A percentile compares a stretch with the other conserved stretches of the same genome.
These are phyloP conservation scores for Trichoderma endophyticum DNA, from an alignment of 2,329 filamentous ascomycete genomes.

Conservation along the genomic window DNA sequence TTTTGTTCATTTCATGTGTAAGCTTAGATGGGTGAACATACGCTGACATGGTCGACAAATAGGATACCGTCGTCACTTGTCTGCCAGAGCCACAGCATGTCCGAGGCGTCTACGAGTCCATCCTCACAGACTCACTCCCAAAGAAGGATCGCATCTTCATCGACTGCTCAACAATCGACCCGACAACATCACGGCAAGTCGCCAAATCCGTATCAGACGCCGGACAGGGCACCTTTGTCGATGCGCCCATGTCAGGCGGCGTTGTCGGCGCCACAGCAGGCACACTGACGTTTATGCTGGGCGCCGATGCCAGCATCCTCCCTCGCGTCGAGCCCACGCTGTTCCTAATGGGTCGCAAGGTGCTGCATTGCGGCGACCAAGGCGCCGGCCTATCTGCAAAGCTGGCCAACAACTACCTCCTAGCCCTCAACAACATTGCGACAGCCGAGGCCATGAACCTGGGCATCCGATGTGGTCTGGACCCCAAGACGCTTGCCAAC, in stretches of 20 bases:
- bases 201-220: constrained; percentile 64
- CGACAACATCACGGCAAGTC: constrained; percentile 74
- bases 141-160: constrained; percentile 75
- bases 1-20: background rate
- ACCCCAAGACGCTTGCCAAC: constrained; percentile 65
- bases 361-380: constrained; percentile 81
- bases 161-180: constrained; percentile 96
- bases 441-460: constrained; percentile 65
- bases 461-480: constrained; percentile 59
- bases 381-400: constrained; percentile 87
- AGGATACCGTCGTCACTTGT: constrained; percentile 86
- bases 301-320: constrained; percentile 60
- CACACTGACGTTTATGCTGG: constrained; percentile 94
- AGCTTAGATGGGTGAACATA: constrained; percentile 34
- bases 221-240: constrained; percentile 74
- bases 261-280: constrained; percentile 87
- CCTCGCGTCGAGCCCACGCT: constrained; percentile 66
- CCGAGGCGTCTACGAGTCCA: constrained; percentile 73
- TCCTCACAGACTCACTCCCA: constrained; percentile 57
- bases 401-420: constrained; percentile 93
- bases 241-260: constrained; percentile 95
- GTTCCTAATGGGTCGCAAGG: constrained; percentile 77
- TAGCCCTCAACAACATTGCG: constrained; percentile 86
- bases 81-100: constrained; percentile 89
- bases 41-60: constrained; percentile 20